phyloP scores from a whole-genome alignment of 2,329 filamentous ascomycete species.

The Cladophialophora yegresii region DNA sequence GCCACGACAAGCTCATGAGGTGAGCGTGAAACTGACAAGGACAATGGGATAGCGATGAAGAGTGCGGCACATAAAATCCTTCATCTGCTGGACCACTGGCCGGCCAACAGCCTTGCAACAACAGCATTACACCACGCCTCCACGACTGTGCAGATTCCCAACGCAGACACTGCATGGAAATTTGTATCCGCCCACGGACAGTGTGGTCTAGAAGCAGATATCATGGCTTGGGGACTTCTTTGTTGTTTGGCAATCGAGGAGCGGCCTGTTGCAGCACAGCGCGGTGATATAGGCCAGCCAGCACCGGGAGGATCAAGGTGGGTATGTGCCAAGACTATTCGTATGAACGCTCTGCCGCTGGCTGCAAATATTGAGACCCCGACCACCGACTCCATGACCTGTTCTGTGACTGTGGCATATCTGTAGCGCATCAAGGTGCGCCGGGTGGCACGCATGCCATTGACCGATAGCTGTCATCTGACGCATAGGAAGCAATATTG shows the following conservation, averaged over 20 bases:
- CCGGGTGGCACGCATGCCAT: not conserved
- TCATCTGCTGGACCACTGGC: not conserved
- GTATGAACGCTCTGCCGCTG: constrained; percentile 1
- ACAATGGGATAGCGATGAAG: not conserved
- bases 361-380: not conserved
- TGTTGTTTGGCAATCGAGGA: constrained; percentile 12
- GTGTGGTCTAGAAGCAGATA: not conserved
- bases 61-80: not conserved
- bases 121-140: not conserved
- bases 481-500: not conserved
- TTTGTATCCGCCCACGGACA: not conserved
- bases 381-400: not conserved
- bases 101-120: not conserved
- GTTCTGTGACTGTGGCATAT: not conserved
- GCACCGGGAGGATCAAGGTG: constrained; percentile 7
- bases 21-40: not conserved
- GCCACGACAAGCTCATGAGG: not conserved
- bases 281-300: not conserved
- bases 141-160: not conserved
- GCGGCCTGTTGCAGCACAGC: constrained; percentile 10
- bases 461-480: not conserved
- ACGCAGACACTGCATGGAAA: not conserved
- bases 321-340: constrained; percentile 18
- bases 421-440: not conserved
- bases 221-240: constrained; percentile 1